phyloP scores from a whole-genome alignment of 352 stramenopile species.

The Globisporangium parvum region DNA sequence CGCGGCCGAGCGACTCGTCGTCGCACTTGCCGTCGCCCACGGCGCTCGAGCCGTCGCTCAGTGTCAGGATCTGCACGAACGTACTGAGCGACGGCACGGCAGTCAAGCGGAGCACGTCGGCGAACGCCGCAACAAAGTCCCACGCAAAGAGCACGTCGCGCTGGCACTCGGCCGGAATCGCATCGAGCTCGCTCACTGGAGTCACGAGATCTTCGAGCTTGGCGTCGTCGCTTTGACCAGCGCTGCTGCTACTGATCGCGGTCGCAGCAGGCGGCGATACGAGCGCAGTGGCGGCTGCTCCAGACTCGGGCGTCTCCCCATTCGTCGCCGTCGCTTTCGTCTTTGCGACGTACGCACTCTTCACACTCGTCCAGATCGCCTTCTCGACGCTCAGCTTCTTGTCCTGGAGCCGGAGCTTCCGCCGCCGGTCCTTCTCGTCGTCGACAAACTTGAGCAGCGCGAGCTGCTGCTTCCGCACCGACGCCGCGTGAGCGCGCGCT shows the following conservation, averaged over 20 bases:
- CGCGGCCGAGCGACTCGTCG: constrained; percentile 36
- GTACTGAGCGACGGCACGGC: constrained; percentile 38
- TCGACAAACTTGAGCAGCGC: constrained; percentile 64
- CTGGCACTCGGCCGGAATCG: constrained; percentile 35
- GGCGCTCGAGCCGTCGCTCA: constrained; percentile 38
- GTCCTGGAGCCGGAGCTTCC: constrained; percentile 47
- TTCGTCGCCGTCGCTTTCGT: not conserved
- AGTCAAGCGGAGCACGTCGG: constrained; percentile 49
- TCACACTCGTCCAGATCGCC: constrained; percentile 49
- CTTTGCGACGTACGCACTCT: constrained; percentile 25
- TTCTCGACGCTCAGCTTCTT: constrained; percentile 45
- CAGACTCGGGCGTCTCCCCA: not conserved
- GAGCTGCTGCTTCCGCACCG: constrained; percentile 42
- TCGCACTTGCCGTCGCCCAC: constrained; percentile 44
- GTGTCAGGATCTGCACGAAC: constrained; percentile 46
- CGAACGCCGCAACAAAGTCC: constrained; percentile 74
- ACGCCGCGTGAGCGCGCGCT: constrained; percentile 6
- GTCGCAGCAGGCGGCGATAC: not conserved
- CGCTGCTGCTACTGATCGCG: not conserved
- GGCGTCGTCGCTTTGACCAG: not conserved
- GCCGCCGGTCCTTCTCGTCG: constrained; percentile 56
- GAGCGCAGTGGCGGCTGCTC: not conserved
- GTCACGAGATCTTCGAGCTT: constrained; percentile 15
- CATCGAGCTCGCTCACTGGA: constrained; percentile 27
- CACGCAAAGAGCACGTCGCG: constrained; percentile 66